Evolutionary conservation across 768 basidiomycete genomes (phyloP).

Genomic region (Tylopilus sp.): DNA sequence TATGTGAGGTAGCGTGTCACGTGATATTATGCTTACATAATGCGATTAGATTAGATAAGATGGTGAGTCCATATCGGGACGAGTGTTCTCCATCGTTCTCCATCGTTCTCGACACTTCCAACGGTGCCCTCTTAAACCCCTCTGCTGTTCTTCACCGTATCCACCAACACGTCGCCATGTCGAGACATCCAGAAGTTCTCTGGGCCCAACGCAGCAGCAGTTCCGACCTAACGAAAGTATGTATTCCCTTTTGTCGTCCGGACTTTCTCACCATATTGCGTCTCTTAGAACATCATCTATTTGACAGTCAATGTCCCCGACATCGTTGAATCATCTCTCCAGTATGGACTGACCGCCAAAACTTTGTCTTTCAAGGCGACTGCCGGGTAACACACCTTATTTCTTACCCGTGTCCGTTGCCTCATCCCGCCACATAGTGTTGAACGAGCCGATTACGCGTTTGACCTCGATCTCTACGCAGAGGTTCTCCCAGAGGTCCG

Average conservation of each 20-base stretch:
- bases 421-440: conserved; percentile 24
- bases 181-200: conserved; percentile 78
- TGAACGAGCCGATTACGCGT: conserved; percentile 64
- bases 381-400: conserved; percentile 48
- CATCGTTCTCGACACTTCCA: conserved; percentile 32
- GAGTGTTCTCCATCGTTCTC: conserved; percentile 32
- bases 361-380: conserved; percentile 64
- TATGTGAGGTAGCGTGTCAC: conserved; percentile 10
- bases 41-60: not conserved
- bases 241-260: conserved; percentile 2
- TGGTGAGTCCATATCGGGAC: conserved; percentile 14
- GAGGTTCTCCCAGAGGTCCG: conserved; percentile 74
- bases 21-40: conserved; percentile 17
- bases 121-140: conserved; percentile 10
- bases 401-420: not conserved
- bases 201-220: conserved; percentile 93
- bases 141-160: not conserved
- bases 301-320: conserved; percentile 83
- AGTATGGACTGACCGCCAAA: conserved; percentile 56
- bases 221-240: conserved; percentile 62
- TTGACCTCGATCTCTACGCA: conserved; percentile 70
- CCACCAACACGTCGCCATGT: conserved; percentile 30
- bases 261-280: not conserved
- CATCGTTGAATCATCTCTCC: conserved; percentile 54
- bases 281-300: conserved; percentile 74